Evolutionary conservation across 805 yeast species (phyloP).

Genomic region (Monosporozyma aerobia): DNA sequence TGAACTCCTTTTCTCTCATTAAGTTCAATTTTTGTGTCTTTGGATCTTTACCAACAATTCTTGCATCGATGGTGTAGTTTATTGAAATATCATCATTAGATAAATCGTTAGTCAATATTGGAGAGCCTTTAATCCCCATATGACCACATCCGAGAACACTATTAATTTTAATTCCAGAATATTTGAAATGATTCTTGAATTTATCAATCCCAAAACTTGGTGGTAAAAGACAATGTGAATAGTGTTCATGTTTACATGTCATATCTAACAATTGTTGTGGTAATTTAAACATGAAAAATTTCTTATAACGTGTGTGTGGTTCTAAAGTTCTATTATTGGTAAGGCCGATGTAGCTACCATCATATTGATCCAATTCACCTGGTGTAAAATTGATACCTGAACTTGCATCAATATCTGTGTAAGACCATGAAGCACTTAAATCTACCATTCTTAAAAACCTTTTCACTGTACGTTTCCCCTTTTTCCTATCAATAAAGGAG

Average conservation of each 20-base stretch:
- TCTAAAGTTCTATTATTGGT: slow-evolving; percentile 40
- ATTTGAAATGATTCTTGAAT: slow-evolving; percentile 25
- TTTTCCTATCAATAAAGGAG: slow-evolving; percentile 25
- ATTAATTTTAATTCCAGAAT: slow-evolving; percentile 27
- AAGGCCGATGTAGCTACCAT: slow-evolving; percentile 42
- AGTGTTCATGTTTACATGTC: slow-evolving; percentile 39
- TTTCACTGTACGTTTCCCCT: slow-evolving; percentile 33
- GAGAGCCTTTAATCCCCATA: slow-evolving; percentile 42
- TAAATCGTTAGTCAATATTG: slow-evolving; percentile 44
- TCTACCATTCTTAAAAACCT: slow-evolving; percentile 54
- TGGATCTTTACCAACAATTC: slow-evolving; percentile 40
- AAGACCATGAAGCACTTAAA: slow-evolving; percentile 45
- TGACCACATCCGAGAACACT: slow-evolving; percentile 41
- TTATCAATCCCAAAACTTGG: slow-evolving; percentile 35
- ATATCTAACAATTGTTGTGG: slow-evolving; percentile 47
- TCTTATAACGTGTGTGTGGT: slow-evolving; percentile 44
- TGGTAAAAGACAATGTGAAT: slow-evolving; percentile 32
- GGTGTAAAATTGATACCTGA: slow-evolving; percentile 42
- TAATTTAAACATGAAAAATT: slow-evolving; percentile 49
- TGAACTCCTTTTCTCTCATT: slow-evolving; percentile 30
- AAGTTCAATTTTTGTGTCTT: slow-evolving; percentile 24
- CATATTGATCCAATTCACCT: slow-evolving; percentile 36
- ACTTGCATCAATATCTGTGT: slow-evolving; percentile 42
- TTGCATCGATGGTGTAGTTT: slow-evolving; percentile 47
- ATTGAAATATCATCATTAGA: slow-evolving; percentile 39